phyloP scores from a whole-genome alignment of 2,329 filamentous ascomycete genomes.

The Xylariaceae sp. region DNA sequence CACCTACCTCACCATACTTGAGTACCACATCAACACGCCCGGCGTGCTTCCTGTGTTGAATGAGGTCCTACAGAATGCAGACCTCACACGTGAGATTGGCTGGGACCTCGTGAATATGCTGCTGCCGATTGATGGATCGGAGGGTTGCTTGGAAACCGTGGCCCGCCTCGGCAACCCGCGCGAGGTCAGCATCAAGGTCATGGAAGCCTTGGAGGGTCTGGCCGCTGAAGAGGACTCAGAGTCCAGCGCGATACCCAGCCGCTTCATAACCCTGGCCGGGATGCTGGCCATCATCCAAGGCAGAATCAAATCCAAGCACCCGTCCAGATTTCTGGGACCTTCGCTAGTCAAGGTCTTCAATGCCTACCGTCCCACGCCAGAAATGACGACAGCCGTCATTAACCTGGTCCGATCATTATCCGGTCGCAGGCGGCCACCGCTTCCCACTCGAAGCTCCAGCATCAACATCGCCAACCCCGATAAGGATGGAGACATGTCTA shows the following conservation, averaged over 20 bases:
- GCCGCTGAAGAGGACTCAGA: constrained; percentile 34
- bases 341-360: constrained; percentile 67
- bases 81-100: constrained; percentile 69
- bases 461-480: constrained; percentile 49
- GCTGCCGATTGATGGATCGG: constrained; percentile 61
- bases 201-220: constrained; percentile 62
- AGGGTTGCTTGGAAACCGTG: constrained; percentile 66
- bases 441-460: constrained; percentile 56
- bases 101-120: constrained; percentile 80
- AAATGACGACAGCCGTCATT: constrained; percentile 64
- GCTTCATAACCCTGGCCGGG: constrained; percentile 64
- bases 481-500: constrained; percentile 48
- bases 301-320: constrained; percentile 70
- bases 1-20: constrained; percentile 72
- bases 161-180: constrained; percentile 73
- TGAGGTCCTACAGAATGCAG: constrained; percentile 61
- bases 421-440: constrained; percentile 58
- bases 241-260: constrained; percentile 30
- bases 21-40: constrained; percentile 27
- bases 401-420: constrained; percentile 66
- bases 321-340: constrained; percentile 71
- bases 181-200: constrained; percentile 75
- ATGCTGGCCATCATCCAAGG: constrained; percentile 69
- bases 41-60: constrained; percentile 60
- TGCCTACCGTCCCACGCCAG: constrained; percentile 59